Evolutionary conservation across 2,329 filamentous ascomycete genomes (phyloP), one percentile per base, ranked within the genome.

Genomic region (Phialocephala sp.): DNA sequence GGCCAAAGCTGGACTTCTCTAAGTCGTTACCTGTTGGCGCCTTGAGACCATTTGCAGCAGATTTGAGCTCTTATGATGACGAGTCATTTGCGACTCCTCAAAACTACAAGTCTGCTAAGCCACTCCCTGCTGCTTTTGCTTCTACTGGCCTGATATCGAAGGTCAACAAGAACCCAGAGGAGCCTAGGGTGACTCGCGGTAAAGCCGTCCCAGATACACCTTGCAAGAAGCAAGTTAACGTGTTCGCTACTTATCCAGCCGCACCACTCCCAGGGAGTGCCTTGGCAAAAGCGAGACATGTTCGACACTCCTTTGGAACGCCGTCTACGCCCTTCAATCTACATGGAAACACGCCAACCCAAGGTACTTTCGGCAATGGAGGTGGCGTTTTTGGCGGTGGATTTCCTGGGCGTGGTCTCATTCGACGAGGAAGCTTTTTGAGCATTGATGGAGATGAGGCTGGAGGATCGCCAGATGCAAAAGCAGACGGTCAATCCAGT

Each of bases 111-210:
- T 83, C 87, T 59, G 90, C 88, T 8, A 93, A 89, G 75, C 91
- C 94, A 24, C 85, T 91, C 63, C 89, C 91, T 37, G 89, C 91
- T 47, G 93, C 93, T 8, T 97, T 97, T 79, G 93, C 93, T 83
- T 98, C 95, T 1, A 98, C 95, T 0, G 94, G 94, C 1, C 82
- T 99, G 35, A 90, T 99, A 62, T 97, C 95, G 12, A 99, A 99
- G 80, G 92, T 96, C 78, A 96, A 95, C 74, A 89, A 92, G 64
- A 89, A 92, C 76, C 86, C 89, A 0, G 92, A 97, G 71, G 86
- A 92, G 60, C 85, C 77, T 69, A 79, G 81, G 74, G 79, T 80
- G 70, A 79, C 77, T 61, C 78, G 81, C 43, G 82, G 81, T 27
- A 88, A 90, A 75, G 81, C 87, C 73, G 94, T 97, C 83, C 94